These are phyloP conservation scores for Annona cherimola DNA, from an alignment of 164 flowering plant species.

Conservation along the genomic window DNA sequence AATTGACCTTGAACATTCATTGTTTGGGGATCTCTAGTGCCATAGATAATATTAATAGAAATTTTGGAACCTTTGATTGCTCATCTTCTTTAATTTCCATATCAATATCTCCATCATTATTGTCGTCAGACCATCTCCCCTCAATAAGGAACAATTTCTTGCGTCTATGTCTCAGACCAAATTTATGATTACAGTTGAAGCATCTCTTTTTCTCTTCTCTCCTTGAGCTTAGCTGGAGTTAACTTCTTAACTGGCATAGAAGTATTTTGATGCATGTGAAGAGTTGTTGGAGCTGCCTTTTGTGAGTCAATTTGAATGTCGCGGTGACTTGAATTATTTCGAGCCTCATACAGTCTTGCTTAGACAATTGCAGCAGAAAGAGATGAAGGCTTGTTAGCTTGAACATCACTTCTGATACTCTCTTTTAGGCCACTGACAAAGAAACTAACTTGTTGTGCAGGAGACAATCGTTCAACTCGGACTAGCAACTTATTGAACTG, in stretches of 20 bases:
- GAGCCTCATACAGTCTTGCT: not conserved
- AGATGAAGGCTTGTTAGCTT: not conserved
- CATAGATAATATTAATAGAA: not conserved
- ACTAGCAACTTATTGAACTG: conserved; percentile 4
- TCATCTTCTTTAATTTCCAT: not conserved
- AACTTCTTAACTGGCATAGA: not conserved
- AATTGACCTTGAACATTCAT: not conserved
- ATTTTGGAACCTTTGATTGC: not conserved
- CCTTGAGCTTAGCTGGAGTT: not conserved
- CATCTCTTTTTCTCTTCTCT: not conserved
- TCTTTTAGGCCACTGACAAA: conserved; percentile 2
- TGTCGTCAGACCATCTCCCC: not conserved
- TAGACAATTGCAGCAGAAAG: not conserved
- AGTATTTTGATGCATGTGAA: too few relatives aligned
- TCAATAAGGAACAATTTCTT: conserved; percentile 4
- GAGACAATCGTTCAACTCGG: not conserved
- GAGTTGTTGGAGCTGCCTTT: not conserved
- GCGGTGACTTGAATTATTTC: not conserved
- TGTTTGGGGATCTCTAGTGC: not conserved
- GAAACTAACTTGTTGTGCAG: not conserved
- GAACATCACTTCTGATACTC: not conserved
- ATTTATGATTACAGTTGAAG: conserved; percentile 6
- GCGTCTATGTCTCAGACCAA: conserved; percentile 2
- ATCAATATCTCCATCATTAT: not conserved
- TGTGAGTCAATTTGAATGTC: not conserved